Evolutionary conservation across 2,329 filamentous ascomycete genomes (phyloP), one percentile per base, ranked within the genome.

Genomic region (Plenodomus lindquistii): DNA sequence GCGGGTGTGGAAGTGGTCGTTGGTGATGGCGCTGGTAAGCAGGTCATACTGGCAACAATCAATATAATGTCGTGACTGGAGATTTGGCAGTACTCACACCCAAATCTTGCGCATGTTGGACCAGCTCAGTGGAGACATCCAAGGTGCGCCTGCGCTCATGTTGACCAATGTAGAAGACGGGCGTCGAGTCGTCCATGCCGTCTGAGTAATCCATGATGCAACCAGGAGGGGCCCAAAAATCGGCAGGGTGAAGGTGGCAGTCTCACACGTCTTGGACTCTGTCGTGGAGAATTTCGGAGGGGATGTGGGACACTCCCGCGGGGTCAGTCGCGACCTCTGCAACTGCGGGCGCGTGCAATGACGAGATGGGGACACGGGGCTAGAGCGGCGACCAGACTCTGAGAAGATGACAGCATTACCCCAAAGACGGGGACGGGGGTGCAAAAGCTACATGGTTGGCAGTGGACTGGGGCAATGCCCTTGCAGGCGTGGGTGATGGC

Each of bases 21-120:
- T 94, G 34, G 89, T 93, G 67, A 95, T 86, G 42, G 88, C 87
- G 16, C 85, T 85, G 4, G 89, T 92, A 55, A 89, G 81, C 77
- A 91, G 89, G 66, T 86, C 84, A 76, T 93, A 90, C 88, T 92
- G 59, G n/a, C 52, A 8, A 42, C 29, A n/a, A 38, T 51, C 27
- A 55, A 53, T 29, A 27, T 19, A 11, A 37, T 7, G 27, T 36
- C 16, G 37, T 11, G 40, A 21, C 21, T 21, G 27, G 40, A 31
- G 24, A 11, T 21, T 37, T 18, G 22, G 36, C 13, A 24, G 52
- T 38, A 51, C 84, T 77, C 80, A 88, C 86, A 74, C 85, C 85
- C 54, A 81, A 76, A 63, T 87, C 86, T 55, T 90, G 79, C 10
- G 89, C 80, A 63, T 87, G 80, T 43, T 81, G 79, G 61, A 90